Base-by-base conservation (phyloP, 2,329 filamentous ascomycete genomes). In the Cordyceps tenuipes region DNA sequence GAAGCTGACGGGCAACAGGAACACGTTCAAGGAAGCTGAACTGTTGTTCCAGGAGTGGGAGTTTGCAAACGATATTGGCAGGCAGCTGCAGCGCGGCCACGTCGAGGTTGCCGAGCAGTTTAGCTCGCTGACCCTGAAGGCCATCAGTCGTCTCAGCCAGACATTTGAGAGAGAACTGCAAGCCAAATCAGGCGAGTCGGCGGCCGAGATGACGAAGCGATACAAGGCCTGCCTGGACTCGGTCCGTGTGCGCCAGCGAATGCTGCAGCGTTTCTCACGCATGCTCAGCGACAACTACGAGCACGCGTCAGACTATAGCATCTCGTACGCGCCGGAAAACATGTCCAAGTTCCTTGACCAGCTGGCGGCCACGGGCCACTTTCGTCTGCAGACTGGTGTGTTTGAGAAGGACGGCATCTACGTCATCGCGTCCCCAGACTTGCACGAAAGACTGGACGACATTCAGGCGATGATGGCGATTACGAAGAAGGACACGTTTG, bases 81-180 rank as follows among this genome's bases (percentile, higher is more conserved):
- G 90, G 53, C 89, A 94, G 70, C 82, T 99, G n/a, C 87, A 95
- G 66, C 89, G 90, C 34, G 95, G 94, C 63, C 91, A 97, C 71
- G 89, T 97, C 46, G 93, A 97, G 75, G 94, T 97, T 47, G 94
- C 94, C 1, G 94, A 97, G 76, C 94, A 99, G 71, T 99, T 99
- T 72, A 95, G 88, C 71, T 90, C 90, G 29, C 80, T 99, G 63
- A 97, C 94, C 1, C 92, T 90, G 69, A 97, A 97, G 74, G 92
- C 93, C 9, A 81, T 97, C 62, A 89, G 89, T 66, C 88, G 94
- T 54, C 80, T 99, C 57, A 96, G 90, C 69, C 82, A 87, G 63
- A 94, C 94, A 19, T 99, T 97, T 66, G 94, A 97, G 72, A 87
- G 87, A 66, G 94, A 99, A 72, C 79, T 97, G 55, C 88, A 93